phyloP scores from a whole-genome alignment of 345 rosid genomes.

The Alliaria petiolata region DNA sequence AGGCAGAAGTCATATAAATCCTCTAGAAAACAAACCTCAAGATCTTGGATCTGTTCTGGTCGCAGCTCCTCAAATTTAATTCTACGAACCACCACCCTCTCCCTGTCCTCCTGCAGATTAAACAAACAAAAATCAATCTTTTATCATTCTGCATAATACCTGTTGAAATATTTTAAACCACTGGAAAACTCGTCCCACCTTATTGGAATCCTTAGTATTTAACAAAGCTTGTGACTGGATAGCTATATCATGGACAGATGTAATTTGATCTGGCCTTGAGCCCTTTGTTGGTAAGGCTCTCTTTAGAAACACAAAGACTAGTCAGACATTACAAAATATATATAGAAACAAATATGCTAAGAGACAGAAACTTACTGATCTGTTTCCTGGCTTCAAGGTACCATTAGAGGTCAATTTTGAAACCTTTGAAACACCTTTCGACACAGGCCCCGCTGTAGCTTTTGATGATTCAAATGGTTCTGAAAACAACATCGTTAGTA shows the following conservation, averaged over 20 bases:
- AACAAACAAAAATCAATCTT: conserved; percentile 4
- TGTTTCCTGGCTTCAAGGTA: conserved; percentile 58
- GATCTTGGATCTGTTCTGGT: conserved; percentile 92
- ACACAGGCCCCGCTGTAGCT: conserved; percentile 43
- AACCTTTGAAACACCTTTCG: conserved; percentile 58
- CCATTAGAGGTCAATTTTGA: conserved; percentile 67
- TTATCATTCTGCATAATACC: not conserved
- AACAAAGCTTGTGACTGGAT: conserved; percentile 83
- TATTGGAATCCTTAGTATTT: conserved; percentile 89
- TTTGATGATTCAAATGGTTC: conserved; percentile 60
- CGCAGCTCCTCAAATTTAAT: conserved; percentile 92
- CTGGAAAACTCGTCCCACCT: conserved; percentile 48
- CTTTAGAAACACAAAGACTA: conserved; percentile 44
- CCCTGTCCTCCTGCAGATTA: conserved; percentile 83
- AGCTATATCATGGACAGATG: conserved; percentile 77
- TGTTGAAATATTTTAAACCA: not conserved
- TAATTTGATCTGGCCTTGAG: conserved; percentile 53
- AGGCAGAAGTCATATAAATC: not conserved
- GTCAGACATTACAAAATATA: not conserved
- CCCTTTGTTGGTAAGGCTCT: conserved; percentile 66
- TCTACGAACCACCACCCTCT: conserved; percentile 82
- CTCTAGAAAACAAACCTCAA: conserved; percentile 64
- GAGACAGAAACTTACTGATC: conserved; percentile 52
- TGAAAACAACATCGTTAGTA: conserved; percentile 33
- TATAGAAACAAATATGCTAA: conserved; percentile 15